phyloP scores from a whole-genome alignment of 2,329 filamentous ascomycete genomes.

The Penicillium sp. region DNA sequence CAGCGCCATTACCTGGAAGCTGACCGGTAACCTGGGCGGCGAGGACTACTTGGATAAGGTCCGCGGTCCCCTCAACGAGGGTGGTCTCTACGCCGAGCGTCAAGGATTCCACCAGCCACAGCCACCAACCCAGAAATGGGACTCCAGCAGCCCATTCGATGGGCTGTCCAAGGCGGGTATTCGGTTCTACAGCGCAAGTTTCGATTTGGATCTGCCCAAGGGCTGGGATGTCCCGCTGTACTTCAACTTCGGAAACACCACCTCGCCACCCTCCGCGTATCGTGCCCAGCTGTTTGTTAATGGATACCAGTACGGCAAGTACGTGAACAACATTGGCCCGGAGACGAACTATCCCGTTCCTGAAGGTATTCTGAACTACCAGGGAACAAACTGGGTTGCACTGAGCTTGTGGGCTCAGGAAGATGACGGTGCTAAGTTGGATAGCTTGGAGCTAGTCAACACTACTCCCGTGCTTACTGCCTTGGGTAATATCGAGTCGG shows the following conservation, averaged over 20 bases:
- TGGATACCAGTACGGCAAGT: conserved; percentile 71
- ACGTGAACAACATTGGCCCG: conserved; percentile 69
- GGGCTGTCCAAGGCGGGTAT: conserved; percentile 51
- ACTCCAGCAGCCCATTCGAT: conserved; percentile 34
- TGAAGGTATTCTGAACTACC: conserved; percentile 69
- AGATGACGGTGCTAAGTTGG: conserved; percentile 55
- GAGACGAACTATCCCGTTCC: conserved; percentile 71
- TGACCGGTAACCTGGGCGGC: conserved; percentile 59
- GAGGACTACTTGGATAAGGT: conserved; percentile 53
- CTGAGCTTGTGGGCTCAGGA: conserved; percentile 68
- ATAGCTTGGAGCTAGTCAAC: conserved; percentile 51
- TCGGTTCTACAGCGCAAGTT: conserved; percentile 52
- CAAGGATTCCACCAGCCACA: conserved; percentile 56
- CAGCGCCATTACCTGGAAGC: conserved; percentile 50
- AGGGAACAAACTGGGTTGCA: conserved; percentile 67
- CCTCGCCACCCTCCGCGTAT: conserved; percentile 55
- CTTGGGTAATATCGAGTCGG: conserved; percentile 46
- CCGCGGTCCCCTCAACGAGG: conserved; percentile 59
- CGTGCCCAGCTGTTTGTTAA: conserved; percentile 69
- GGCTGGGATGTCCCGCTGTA: conserved; percentile 58
- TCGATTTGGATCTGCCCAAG: conserved; percentile 51
- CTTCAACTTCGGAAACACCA: conserved; percentile 49
- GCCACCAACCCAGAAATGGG: conserved; percentile 40
- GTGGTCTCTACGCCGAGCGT: conserved; percentile 55
- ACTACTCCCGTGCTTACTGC: conserved; percentile 54